phyloP scores from a whole-genome alignment of 2,329 filamentous ascomycete species.

The Pseudogymnoascus sp. region DNA sequence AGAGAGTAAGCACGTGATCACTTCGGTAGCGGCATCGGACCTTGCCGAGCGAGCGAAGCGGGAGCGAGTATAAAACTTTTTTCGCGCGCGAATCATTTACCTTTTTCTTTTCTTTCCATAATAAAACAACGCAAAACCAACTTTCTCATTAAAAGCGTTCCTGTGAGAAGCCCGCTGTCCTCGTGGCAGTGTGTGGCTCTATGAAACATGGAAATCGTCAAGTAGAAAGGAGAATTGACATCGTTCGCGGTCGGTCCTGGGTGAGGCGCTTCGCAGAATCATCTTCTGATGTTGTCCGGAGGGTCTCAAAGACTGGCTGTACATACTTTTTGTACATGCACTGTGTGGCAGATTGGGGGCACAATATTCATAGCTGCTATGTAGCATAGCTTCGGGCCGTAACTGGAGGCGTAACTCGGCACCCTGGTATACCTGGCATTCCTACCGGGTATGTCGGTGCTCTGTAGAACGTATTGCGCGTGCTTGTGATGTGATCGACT shows the following conservation, averaged over 20 bases:
- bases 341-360: constrained; percentile 9
- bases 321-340: constrained; percentile 23
- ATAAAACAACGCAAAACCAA: constrained; percentile 18
- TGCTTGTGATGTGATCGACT: background rate
- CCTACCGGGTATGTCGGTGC: background rate
- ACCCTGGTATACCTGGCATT: background rate
- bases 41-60: constrained; percentile 5
- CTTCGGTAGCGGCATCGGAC: background rate
- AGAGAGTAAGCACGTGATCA: background rate
- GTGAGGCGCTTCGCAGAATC: constrained; percentile 23
- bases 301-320: constrained; percentile 28
- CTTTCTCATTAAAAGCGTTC: constrained; percentile 28
- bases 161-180: constrained; percentile 26
- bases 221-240: constrained; percentile 26
- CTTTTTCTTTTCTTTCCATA: constrained; percentile 14
- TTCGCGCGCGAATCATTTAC: background rate
- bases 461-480: background rate
- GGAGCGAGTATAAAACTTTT: constrained; percentile 6
- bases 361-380: background rate
- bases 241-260: constrained; percentile 24
- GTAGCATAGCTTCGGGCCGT: background rate
- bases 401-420: background rate
- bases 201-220: constrained; percentile 27
- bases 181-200: constrained; percentile 26
- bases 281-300: constrained; percentile 17